A percentile compares a stretch with the other conserved stretches of the same genome.
Evolutionary conservation across 805 yeast species (phyloP).

Genomic region (Sugiyamaella americana): DNA sequence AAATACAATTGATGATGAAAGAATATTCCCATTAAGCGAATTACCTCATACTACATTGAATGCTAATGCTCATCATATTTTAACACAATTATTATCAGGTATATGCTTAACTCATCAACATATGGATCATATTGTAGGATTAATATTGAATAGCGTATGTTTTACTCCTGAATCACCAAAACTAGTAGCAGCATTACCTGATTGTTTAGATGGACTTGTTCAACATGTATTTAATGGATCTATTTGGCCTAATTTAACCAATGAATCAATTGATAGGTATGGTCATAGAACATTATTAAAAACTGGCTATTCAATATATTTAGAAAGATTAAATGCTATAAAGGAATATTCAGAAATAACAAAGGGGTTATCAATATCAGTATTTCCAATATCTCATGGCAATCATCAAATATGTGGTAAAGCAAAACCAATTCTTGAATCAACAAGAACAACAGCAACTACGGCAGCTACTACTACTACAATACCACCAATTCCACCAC

Average conservation of each 20-base stretch:
- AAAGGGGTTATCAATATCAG: constrained; percentile 14
- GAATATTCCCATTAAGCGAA: background rate
- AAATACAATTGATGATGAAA: background rate
- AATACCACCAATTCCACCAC: background rate
- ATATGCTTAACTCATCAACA: constrained; percentile 70
- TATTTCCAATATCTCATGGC: constrained; percentile 27
- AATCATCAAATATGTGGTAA: background rate
- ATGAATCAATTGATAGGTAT: constrained; percentile 18
- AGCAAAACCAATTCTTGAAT: too few species aligned
- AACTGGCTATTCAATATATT: background rate
- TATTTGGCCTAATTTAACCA: constrained; percentile 72
- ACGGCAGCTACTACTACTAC: background rate
- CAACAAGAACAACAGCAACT: background rate
- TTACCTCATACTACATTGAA: constrained; percentile 1
- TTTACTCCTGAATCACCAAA: constrained; percentile 35
- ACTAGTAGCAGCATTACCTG: constrained; percentile 46
- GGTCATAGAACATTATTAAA: background rate
- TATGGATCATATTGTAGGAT: constrained; percentile 67
- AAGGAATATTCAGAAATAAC: constrained; percentile 10
- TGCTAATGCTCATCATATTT: constrained; percentile 23
- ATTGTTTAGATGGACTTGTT: constrained; percentile 48
- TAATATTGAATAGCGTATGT: constrained; percentile 67
- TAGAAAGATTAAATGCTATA: background rate
- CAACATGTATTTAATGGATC: constrained; percentile 61
- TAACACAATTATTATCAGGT: constrained; percentile 23